phyloP scores from a whole-genome alignment of 2,329 filamentous ascomycete genomes.

The Microdochium bolleyi region DNA sequence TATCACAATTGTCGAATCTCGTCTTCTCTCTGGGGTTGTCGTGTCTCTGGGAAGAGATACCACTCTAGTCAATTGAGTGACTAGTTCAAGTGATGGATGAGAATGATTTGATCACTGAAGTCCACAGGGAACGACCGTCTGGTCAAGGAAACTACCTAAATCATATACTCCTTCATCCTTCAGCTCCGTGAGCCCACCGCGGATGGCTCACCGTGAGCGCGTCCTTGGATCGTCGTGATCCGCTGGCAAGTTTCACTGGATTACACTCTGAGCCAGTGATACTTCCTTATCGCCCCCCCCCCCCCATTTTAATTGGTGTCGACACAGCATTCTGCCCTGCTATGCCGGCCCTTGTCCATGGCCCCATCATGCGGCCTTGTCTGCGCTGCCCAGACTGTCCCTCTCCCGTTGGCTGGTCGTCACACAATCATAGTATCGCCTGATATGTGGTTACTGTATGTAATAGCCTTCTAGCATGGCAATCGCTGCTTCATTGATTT shows the following conservation, averaged over 20 bases:
- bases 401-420: neutral
- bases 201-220: neutral
- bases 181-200: neutral
- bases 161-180: neutral
- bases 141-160: neutral
- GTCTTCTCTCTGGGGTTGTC: neutral
- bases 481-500: no score
- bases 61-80: neutral
- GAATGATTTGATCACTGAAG: neutral
- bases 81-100: neutral
- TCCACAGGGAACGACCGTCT: neutral
- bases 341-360: neutral
- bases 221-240: neutral
- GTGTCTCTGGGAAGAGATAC: neutral
- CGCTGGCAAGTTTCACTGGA: neutral
- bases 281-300: neutral
- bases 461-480: neutral
- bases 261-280: neutral
- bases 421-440: neutral
- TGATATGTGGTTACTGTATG: neutral
- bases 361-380: neutral
- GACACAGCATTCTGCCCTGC: neutral
- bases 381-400: neutral
- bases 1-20: neutral
- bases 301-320: neutral